Conservation (phyloP, 345 rosid genomes). For the Trapa incisa region DNA sequence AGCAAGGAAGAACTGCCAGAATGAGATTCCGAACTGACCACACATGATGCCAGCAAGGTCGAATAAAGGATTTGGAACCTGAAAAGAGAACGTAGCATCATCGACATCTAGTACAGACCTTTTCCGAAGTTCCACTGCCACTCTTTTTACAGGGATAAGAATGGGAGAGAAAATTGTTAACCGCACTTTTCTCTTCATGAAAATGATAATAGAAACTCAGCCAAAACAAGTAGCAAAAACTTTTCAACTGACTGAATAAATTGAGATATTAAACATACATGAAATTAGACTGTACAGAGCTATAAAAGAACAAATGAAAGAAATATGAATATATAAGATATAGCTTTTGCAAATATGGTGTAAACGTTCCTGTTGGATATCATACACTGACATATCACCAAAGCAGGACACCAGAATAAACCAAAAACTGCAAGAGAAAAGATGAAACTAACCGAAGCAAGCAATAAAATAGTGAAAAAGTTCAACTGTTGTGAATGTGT, state of each 20-base stretch:
- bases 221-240: background rate
- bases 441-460: constrained; percentile 75
- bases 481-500: constrained; percentile 72
- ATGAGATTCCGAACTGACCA: constrained; percentile 88
- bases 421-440: background rate
- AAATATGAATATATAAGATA: background rate
- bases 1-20: constrained; percentile 80
- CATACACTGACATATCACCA: background rate
- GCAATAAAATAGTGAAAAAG: constrained; percentile 78
- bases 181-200: background rate
- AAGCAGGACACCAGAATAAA: background rate
- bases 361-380: background rate
- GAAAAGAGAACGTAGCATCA: background rate
- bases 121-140: background rate
- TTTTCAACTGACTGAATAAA: background rate
- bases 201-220: background rate
- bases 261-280: background rate
- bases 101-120: background rate
- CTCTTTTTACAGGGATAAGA: background rate
- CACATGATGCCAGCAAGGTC: constrained; percentile 99
- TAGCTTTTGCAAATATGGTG: background rate
- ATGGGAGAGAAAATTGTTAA: background rate
- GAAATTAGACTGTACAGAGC: background rate
- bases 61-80: constrained; percentile 98
- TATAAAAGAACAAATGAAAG: background rate